Evolutionary conservation across 306 rosid genomes (phyloP), one percentile per base, ranked within the genome.

Genomic region (Phaseolus lunatus): DNA sequence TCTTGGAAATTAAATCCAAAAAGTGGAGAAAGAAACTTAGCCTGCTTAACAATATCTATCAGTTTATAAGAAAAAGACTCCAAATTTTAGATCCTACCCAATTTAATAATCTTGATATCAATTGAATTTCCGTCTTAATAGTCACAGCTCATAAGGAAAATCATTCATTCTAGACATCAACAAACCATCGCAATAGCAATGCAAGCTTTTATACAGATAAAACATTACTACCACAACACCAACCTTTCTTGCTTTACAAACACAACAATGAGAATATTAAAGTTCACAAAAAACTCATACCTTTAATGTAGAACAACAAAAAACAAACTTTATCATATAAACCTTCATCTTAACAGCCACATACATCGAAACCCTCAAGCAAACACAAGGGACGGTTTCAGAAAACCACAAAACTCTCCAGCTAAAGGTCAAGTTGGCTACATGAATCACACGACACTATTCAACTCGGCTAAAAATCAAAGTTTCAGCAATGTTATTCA

Each of bases 81-180:
- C 6, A 31, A 31, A 31, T 4, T 73, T 70, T 62, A 73, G n/a
- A 31, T 29, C 22, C 67, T 44, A 44, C 26, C 70, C 67, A 39
- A 72, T 27, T 56, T 39, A 78, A 83, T 63, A 64, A 43, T 31
- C 50, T 45, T 24, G 26, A 43, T 53, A 48, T 44, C 24, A 73
- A 64, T 67, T 66, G 73, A 37, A 35, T 9, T 56, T 63, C 80
- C 69, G 69, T 35, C 77, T 26, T 20, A 54, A 33, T 39, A 35
- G 57, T 19, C 72, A 57, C 23, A 20, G 11, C 20, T 18, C 26
- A 64, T 47, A 64, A 35, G 44, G 81, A 73, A 84, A 72, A 68
- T 62, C 57, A 37, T 39, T 56, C 35, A 39, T 57, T 70, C 70
- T 15, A 33, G 50, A 52, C 7, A 29, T 24, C 19, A 5, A 29